Evolutionary conservation across 257 asterid species (phyloP).

Genomic region (Nicotiana sylvestris): DNA sequence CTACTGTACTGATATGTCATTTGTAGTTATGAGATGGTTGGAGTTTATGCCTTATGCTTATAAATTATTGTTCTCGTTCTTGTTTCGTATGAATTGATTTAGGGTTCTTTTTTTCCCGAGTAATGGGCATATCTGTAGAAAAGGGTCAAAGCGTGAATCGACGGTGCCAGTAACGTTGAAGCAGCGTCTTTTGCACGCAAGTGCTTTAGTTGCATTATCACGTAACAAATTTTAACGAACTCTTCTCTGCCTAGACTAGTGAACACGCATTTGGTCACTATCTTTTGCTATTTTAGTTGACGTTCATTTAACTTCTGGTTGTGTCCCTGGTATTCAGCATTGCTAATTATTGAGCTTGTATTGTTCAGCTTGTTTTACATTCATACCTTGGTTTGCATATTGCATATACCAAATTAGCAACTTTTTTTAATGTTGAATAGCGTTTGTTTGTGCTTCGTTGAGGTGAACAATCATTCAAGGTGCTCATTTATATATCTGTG

Average conservation of each 20-base stretch:
- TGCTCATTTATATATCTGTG: not conserved
- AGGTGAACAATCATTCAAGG: not conserved
- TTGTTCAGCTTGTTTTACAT: not conserved
- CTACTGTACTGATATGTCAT: slow-evolving; percentile 8
- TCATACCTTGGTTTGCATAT: no score
- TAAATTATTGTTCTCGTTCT: not conserved
- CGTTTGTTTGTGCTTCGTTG: not conserved
- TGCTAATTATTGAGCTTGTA: not conserved
- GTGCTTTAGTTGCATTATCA: not conserved
- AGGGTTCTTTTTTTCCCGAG: not conserved
- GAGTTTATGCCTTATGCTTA: no score
- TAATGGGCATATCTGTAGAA: not conserved
- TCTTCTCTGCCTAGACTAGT: not conserved
- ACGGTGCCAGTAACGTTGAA: not conserved
- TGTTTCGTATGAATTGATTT: not conserved
- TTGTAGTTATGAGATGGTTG: no score
- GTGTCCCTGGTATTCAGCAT: not conserved
- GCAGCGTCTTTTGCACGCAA: not conserved
- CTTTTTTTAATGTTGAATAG: no score
- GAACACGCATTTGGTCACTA: not conserved
- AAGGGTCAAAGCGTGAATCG: not conserved
- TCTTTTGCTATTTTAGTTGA: not conserved
- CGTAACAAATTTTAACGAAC: not conserved
- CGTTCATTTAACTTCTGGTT: no score
- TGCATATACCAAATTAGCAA: no score